Evolutionary conservation across 805 yeast genomes (phyloP).

Genomic region (Sugiyamaella marilandica): DNA sequence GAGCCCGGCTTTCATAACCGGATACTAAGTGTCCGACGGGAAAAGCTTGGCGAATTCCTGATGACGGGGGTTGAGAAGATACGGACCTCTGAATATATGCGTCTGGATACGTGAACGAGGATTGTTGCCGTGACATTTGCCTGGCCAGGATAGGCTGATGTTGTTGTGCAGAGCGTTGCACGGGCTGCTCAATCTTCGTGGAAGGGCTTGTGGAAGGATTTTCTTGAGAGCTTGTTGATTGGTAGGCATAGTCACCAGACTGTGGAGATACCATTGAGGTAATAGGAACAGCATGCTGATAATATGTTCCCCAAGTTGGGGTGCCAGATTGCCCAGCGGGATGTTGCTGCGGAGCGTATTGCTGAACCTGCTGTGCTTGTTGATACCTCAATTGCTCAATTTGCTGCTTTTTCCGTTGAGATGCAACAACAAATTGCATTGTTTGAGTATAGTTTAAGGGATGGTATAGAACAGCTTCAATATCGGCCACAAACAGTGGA

Average conservation of each 20-base stretch:
- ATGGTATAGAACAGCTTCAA: conserved; percentile 30
- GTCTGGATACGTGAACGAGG: neutral
- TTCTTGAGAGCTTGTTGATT: too few relatives aligned
- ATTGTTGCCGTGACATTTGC: conserved; percentile 1
- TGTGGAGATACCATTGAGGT: neutral
- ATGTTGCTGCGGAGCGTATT: conserved; percentile 8
- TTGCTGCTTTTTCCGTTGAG: conserved; percentile 25
- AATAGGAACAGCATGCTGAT: conserved; percentile 4
- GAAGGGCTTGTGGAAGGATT: too few relatives aligned
- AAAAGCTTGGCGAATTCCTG: neutral
- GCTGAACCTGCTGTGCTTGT: conserved; percentile 13
- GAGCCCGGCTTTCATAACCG: neutral
- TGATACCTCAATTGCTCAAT: conserved; percentile 18
- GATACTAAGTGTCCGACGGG: neutral
- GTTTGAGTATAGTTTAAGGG: conserved; percentile 33
- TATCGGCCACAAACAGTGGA: conserved; percentile 69
- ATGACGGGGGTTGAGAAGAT: neutral
- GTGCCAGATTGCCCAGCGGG: neutral
- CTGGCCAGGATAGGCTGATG: neutral
- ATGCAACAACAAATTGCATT: conserved; percentile 32
- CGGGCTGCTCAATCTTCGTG: too few relatives aligned
- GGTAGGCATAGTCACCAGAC: too few relatives aligned
- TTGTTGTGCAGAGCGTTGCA: neutral
- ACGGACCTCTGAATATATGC: neutral
- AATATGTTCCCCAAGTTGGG: neutral